Evolutionary conservation across 768 basidiomycete species (phyloP).

Genomic region (Lactifluus volemus): DNA sequence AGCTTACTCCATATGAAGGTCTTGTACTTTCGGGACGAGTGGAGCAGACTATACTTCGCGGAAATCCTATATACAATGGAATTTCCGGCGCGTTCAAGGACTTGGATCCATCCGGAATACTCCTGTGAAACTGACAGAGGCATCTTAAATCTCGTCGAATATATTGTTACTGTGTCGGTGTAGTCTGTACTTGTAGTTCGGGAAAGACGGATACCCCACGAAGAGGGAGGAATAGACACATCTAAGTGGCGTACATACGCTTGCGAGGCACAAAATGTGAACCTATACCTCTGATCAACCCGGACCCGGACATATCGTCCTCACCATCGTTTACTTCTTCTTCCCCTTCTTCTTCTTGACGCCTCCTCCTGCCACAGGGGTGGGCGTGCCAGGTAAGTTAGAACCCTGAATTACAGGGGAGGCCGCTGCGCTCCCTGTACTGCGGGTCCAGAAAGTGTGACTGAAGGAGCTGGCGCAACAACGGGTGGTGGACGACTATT

Average conservation of each 20-base stretch:
- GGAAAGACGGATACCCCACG: background rate
- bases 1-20: slow-evolving; percentile 85
- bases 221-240: background rate
- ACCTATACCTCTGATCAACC: background rate
- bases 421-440: slow-evolving; percentile 5
- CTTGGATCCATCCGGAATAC: slow-evolving; percentile 16
- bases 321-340: slow-evolving; percentile 67
- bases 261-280: background rate
- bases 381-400: slow-evolving; percentile 9
- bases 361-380: slow-evolving; percentile 40
- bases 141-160: background rate
- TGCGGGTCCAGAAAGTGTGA: background rate
- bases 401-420: slow-evolving; percentile 1
- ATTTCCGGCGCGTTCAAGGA: slow-evolving; percentile 24
- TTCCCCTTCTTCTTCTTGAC: slow-evolving; percentile 80
- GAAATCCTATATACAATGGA: slow-evolving; percentile 53
- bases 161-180: background rate
- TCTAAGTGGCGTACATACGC: background rate
- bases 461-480: slow-evolving; percentile 4
- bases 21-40: slow-evolving; percentile 62
- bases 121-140: slow-evolving; percentile 12
- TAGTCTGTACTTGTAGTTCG: background rate
- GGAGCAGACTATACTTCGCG: slow-evolving; percentile 72
- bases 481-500: slow-evolving; percentile 35
- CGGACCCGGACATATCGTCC: background rate